Percentiles rank a stretch among this genome's conserved stretches.
Evolutionary conservation across 2,329 filamentous ascomycete species (phyloP).

Genomic region (Ophiosphaerella narmari): DNA sequence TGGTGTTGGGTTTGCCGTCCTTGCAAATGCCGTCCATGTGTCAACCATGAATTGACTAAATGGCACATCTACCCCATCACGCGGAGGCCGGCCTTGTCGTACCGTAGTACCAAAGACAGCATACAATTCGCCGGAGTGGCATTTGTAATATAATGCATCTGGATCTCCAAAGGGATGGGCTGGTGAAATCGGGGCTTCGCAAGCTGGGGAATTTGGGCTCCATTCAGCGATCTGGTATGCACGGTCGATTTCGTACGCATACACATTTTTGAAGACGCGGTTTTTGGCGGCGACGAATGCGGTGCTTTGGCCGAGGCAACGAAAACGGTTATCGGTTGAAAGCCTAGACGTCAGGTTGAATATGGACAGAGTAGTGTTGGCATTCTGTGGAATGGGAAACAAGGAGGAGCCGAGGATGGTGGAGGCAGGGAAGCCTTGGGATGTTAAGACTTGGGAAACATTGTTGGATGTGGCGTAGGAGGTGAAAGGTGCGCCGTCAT

Average conservation of each 20-base stretch:
- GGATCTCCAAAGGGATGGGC: conserved; percentile 34
- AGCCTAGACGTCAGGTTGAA: conserved; percentile 41
- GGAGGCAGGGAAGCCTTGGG: conserved; percentile 21
- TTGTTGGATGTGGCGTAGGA: conserved; percentile 28
- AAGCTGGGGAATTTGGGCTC: conserved; percentile 40
- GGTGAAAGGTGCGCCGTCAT: conserved; percentile 40
- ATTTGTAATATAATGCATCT: conserved; percentile 25
- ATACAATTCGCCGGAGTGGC: conserved; percentile 40
- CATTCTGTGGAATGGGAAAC: conserved; percentile 27
- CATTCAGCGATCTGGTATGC: conserved; percentile 33
- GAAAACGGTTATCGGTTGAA: conserved; percentile 37
- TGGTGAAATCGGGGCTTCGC: conserved; percentile 35
- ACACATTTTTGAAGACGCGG: conserved; percentile 26
- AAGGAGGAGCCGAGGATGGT: conserved; percentile 16
- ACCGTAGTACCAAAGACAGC: conserved; percentile 40
- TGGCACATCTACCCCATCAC: conserved; percentile 38
- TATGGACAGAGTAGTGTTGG: conserved; percentile 40
- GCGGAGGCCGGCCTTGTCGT: conserved; percentile 37
- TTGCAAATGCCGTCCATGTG: conserved; percentile 39
- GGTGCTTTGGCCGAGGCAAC: conserved; percentile 39
- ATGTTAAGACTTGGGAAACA: conserved; percentile 23
- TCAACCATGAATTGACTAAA: conserved; percentile 40
- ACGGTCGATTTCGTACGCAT: conserved; percentile 40
- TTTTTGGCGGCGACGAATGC: conserved; percentile 27
- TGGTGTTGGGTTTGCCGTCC: conserved; percentile 32